These are phyloP conservation scores for Thermomucor indicae-seudaticae DNA, from an alignment of 371 early-diverging fungal genomes.

Conservation along the genomic window DNA sequence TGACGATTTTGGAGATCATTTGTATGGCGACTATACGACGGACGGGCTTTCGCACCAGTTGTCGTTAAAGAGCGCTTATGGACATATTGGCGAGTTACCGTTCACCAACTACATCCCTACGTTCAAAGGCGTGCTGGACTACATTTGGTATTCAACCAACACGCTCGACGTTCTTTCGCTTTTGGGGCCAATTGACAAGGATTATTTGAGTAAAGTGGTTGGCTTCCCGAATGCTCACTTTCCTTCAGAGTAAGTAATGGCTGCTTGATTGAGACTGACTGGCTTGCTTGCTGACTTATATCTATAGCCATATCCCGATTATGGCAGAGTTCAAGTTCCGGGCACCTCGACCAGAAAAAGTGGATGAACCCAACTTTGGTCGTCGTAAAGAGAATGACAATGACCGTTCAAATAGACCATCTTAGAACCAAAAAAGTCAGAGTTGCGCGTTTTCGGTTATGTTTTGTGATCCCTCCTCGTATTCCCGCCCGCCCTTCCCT, in stretches of 20 bases:
- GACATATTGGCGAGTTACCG: constrained; percentile 68
- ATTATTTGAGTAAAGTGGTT: constrained; percentile 73
- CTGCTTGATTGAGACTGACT: no score
- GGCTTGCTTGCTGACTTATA: background rate
- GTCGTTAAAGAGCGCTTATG: constrained; percentile 80
- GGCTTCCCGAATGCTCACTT: constrained; percentile 96
- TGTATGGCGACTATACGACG: constrained; percentile 84
- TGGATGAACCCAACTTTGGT: constrained; percentile 7
- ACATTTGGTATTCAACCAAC: constrained; percentile 90
- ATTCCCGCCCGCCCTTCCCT: no score
- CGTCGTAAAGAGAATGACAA: background rate
- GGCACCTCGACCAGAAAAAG: constrained; percentile 1
- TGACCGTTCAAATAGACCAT: no score
- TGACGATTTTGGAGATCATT: constrained; percentile 74
- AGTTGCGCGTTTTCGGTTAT: no score
- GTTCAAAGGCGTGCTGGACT: constrained; percentile 95
- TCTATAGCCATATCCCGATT: constrained; percentile 50
- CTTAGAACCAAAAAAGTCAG: no score
- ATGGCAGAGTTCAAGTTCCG: constrained; percentile 22
- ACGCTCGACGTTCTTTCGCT: constrained; percentile 79
- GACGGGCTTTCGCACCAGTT: constrained; percentile 82
- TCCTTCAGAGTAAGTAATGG: constrained; percentile 83
- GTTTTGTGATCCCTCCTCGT: no score
- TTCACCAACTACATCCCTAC: constrained; percentile 96
- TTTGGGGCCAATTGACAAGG: constrained; percentile 81